phyloP scores from a whole-genome alignment of 306 rosid genomes.

The Spatholobus suberectus region DNA sequence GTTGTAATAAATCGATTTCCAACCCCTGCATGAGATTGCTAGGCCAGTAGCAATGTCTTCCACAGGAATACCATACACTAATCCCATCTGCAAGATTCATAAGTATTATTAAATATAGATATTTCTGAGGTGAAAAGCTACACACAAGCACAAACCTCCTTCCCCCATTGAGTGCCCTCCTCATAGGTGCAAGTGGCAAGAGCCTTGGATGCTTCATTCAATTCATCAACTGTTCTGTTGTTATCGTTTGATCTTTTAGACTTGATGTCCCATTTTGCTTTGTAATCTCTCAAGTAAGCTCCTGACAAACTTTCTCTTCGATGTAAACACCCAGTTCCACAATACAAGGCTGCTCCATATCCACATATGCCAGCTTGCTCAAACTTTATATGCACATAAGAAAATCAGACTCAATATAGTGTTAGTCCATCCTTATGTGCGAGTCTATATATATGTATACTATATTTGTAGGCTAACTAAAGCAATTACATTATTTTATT shows the following conservation, averaged over 20 bases:
- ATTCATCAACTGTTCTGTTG: conserved; percentile 46
- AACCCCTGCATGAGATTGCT: conserved; percentile 66
- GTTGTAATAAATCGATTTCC: conserved; percentile 75
- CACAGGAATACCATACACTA: conserved; percentile 68
- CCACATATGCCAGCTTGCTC: conserved; percentile 63
- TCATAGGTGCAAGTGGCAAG: conserved; percentile 63
- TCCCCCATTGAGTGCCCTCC: conserved; percentile 71
- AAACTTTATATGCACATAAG: conserved; percentile 41
- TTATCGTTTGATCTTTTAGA: conserved; percentile 32
- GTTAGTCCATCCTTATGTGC: neutral
- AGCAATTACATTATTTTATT: neutral
- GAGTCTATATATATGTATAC: neutral
- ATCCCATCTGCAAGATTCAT: conserved; percentile 59
- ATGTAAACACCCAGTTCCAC: conserved; percentile 83
- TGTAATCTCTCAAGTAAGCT: conserved; percentile 42
- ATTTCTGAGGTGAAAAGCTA: neutral
- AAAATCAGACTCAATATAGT: neutral
- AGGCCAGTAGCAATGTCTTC: conserved; percentile 74
- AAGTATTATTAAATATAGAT: neutral
- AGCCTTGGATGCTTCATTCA: conserved; percentile 60
- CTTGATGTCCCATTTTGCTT: conserved; percentile 8
- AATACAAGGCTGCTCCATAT: conserved; percentile 58
- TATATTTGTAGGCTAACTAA: neutral
- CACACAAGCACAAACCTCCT: conserved; percentile 44
- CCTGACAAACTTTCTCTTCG: conserved; percentile 68